Conservation (phyloP, 208 protist genomes). For the Crithidia brevicula region DNA sequence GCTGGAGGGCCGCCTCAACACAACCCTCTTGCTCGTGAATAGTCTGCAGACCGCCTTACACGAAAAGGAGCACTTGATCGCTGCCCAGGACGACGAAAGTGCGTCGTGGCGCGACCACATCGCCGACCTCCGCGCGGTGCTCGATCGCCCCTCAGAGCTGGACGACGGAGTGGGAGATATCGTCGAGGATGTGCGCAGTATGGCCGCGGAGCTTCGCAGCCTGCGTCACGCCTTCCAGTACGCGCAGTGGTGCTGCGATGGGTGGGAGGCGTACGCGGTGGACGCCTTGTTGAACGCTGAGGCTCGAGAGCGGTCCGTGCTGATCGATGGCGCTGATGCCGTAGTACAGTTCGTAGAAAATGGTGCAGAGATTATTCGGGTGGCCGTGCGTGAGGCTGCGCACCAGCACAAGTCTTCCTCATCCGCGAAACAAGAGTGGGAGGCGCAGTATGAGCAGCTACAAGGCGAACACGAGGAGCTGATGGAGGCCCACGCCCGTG, state of each 20-base stretch:
- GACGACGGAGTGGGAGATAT: constrained; percentile 41
- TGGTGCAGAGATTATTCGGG: background rate
- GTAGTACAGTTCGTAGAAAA: background rate
- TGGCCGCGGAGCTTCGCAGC: constrained; percentile 34
- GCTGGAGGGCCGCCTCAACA: constrained; percentile 43
- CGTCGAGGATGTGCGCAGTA: constrained; percentile 41
- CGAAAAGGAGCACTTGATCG: constrained; percentile 59
- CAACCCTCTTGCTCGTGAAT: constrained; percentile 40
- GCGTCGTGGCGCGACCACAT: constrained; percentile 40
- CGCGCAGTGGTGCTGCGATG: constrained; percentile 22
- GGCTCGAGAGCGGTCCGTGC: constrained; percentile 22
- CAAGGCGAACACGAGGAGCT: constrained; percentile 6
- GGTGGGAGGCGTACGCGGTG: constrained; percentile 19
- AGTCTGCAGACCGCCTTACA: constrained; percentile 55
- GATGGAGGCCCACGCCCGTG: constrained; percentile 7
- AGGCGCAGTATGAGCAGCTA: constrained; percentile 1
- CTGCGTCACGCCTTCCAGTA: constrained; percentile 26
- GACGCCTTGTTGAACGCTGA: constrained; percentile 32
- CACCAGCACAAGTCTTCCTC: background rate
- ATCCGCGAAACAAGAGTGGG: constrained; percentile 7
- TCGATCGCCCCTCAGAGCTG: constrained; percentile 57
- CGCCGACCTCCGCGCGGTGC: constrained; percentile 32
- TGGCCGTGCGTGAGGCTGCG: background rate
- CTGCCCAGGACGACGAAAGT: constrained; percentile 48
- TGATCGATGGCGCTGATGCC: constrained; percentile 20